Evolutionary conservation across 2,329 filamentous ascomycete species (phyloP).

Genomic region (Dothiorella sarmentorum): DNA sequence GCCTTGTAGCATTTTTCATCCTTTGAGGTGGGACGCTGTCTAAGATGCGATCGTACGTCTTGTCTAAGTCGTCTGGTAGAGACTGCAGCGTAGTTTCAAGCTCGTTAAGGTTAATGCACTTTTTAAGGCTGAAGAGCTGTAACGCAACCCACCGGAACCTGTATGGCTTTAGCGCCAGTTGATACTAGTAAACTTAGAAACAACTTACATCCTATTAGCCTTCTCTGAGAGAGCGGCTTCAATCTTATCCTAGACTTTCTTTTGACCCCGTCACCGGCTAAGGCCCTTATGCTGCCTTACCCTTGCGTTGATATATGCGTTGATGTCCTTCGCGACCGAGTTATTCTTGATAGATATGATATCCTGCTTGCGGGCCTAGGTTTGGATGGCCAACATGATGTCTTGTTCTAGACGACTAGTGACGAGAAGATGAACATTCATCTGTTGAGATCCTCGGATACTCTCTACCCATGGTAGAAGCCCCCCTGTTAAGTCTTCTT

Average conservation of each 20-base stretch:
- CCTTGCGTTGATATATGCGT: neutral
- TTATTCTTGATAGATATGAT: neutral
- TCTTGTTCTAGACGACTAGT: neutral
- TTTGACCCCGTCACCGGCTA: neutral
- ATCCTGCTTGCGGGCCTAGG: neutral
- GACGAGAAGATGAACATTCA: neutral
- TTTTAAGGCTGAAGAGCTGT: slow-evolving; percentile 15
- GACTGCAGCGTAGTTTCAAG: neutral
- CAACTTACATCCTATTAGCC: neutral
- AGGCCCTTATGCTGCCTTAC: neutral
- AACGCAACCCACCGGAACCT: slow-evolving; percentile 21
- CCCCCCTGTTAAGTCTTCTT: neutral
- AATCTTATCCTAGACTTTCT: neutral
- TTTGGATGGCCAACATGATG: neutral
- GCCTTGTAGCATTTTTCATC: neutral
- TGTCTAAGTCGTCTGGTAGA: slow-evolving; percentile 13
- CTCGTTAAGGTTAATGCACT: neutral
- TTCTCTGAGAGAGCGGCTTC: neutral
- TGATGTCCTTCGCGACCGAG: neutral
- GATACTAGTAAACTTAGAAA: neutral
- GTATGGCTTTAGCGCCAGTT: neutral
- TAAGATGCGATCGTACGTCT: slow-evolving; percentile 19
- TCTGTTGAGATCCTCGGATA: neutral
- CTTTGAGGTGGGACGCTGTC: neutral
- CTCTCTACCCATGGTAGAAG: slow-evolving; percentile 13